phyloP scores from a whole-genome alignment of 805 yeast genomes.

The Blastobotrys muscicola region DNA sequence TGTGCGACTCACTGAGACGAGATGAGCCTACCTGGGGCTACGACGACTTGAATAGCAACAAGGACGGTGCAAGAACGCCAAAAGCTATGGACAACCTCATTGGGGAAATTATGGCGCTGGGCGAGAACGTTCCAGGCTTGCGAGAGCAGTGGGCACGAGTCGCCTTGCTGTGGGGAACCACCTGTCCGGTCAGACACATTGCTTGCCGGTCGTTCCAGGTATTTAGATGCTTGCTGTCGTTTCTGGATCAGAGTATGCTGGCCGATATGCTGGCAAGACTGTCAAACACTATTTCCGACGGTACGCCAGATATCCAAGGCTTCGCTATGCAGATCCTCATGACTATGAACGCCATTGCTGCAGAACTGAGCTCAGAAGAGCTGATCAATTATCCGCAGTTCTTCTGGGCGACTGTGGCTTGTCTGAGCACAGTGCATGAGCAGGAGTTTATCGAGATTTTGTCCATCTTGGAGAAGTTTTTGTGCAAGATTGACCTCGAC shows the following conservation, averaged over 20 bases:
- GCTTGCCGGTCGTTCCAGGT: constrained; percentile 96
- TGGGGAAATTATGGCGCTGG: constrained; percentile 44
- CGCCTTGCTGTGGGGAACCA: constrained; percentile 89
- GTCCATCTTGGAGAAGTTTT: constrained; percentile 70
- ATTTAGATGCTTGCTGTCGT: constrained; percentile 72
- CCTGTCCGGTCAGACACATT: constrained; percentile 92
- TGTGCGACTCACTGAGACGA: constrained; percentile 48
- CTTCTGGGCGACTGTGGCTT: constrained; percentile 93
- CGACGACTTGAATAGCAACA: constrained; percentile 71
- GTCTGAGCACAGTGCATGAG: constrained; percentile 82
- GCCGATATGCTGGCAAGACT: constrained; percentile 89
- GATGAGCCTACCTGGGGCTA: constrained; percentile 69
- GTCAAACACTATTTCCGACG: constrained; percentile 88
- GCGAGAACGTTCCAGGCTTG: constrained; percentile 32
- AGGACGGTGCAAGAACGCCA: constrained; percentile 76
- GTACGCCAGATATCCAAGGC: constrained; percentile 82
- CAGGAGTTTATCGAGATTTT: constrained; percentile 85
- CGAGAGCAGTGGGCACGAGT: constrained; percentile 80
- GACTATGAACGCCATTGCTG: constrained; percentile 89
- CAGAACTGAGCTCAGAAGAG: constrained; percentile 69
- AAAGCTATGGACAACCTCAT: constrained; percentile 71
- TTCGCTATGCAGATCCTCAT: constrained; percentile 94
- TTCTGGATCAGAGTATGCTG: constrained; percentile 78
- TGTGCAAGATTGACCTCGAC: constrained; percentile 78
- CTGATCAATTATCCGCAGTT: constrained; percentile 83